These are phyloP conservation scores for Taphrina betulina DNA, from an alignment of 1,139 yeast genomes.

Conservation along the genomic window DNA sequence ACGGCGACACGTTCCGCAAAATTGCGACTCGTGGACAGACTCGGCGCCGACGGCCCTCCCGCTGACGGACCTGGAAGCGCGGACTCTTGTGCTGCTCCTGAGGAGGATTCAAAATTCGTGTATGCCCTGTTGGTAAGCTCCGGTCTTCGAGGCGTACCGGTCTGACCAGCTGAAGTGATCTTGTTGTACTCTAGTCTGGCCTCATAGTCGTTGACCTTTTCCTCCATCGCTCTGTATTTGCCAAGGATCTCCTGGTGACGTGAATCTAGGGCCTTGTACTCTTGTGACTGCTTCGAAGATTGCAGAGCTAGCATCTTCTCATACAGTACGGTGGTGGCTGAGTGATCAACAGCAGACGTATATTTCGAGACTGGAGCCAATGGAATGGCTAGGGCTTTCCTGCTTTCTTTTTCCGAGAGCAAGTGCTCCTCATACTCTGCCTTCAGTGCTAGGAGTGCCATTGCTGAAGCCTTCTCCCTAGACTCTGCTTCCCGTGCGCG, in stretches of 20 bases:
- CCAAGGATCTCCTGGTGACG: too few relatives aligned
- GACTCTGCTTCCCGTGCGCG: slow-evolving; percentile 21
- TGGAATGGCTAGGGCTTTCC: too few relatives aligned
- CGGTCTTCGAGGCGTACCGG: too few relatives aligned
- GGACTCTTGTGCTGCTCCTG: too few relatives aligned
- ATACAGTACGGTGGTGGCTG: too few relatives aligned
- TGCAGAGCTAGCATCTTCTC: background rate
- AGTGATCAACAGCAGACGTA: too few relatives aligned
- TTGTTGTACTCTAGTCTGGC: background rate
- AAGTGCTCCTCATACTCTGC: slow-evolving; percentile 3
- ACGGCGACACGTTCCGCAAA: background rate
- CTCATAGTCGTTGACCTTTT: background rate
- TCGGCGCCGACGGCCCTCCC: background rate
- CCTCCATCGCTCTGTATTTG: background rate
- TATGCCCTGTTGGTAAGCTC: background rate
- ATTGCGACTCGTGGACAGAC: background rate
- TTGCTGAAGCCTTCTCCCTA: slow-evolving; percentile 1
- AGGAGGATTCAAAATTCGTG: too few relatives aligned
- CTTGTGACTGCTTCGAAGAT: background rate
- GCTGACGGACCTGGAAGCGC: too few relatives aligned
- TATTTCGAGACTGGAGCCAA: too few relatives aligned
- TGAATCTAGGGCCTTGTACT: too few relatives aligned
- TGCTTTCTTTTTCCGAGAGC: too few relatives aligned
- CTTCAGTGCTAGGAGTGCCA: slow-evolving; percentile 14
- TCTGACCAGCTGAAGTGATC: too few relatives aligned